These are phyloP conservation scores for Ramularia collo-cygni DNA, from an alignment of 2,329 filamentous ascomycete species.

Conservation along the genomic window DNA sequence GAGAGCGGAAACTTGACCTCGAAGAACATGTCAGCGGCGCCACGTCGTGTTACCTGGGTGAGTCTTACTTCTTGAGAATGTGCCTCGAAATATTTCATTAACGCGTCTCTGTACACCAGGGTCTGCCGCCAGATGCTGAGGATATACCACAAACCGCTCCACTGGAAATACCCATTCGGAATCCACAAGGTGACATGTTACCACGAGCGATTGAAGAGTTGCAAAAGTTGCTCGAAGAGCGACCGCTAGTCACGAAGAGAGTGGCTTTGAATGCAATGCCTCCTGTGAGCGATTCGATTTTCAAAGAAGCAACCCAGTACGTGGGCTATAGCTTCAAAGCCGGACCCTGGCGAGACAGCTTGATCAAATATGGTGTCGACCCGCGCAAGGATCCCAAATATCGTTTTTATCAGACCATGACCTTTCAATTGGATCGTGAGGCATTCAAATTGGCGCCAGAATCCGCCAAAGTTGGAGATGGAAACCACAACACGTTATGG, in stretches of 20 bases:
- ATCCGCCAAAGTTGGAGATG: conserved; percentile 1
- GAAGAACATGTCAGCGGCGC: conserved; percentile 40
- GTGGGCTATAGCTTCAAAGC: conserved; percentile 88
- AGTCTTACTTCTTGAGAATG: too few species aligned
- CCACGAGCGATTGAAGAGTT: conserved; percentile 59
- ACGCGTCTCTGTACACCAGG: too few species aligned
- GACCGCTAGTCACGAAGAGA: conserved; percentile 82
- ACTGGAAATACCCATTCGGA: conserved; percentile 32
- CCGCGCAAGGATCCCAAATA: conserved; percentile 70
- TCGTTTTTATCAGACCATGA: conserved; percentile 79
- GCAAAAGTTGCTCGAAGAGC: conserved; percentile 57
- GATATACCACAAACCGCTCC: conserved; percentile 55
- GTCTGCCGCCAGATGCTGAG: conserved; percentile 54
- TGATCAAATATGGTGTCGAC: conserved; percentile 80
- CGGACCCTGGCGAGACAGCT: conserved; percentile 83
- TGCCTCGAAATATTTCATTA: too few species aligned
- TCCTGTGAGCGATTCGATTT: conserved; percentile 43
- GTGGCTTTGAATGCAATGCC: conserved; percentile 67
- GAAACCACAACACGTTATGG: conserved; percentile 12
- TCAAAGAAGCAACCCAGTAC: conserved; percentile 74
- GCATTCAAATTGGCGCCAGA: conserved; percentile 17
- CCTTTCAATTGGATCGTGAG: conserved; percentile 60
- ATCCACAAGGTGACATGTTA: conserved; percentile 40
- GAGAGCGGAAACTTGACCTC: conserved; percentile 52
- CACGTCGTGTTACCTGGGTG: conserved; percentile 19